Base-by-base conservation (phyloP, 441 rosid genomes). In the Lepidium campestre region DNA sequence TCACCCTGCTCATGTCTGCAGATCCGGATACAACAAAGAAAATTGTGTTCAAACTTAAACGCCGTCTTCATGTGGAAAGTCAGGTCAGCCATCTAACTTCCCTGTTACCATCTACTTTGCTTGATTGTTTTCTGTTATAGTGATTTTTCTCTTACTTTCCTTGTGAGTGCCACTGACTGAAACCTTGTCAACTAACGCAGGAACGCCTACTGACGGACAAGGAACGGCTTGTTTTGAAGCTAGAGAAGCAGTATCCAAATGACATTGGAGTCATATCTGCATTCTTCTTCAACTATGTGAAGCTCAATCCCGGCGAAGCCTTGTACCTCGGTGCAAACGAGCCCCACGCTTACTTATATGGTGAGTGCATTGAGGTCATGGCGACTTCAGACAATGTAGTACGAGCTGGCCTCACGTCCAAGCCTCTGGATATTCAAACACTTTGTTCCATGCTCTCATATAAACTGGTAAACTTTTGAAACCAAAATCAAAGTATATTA, bases 1-100 rank as follows among this genome's bases (percentile, higher is more conserved):
- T 95, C 70, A 95, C 99, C 40, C 71, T 84, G 27, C 86, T 91
- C 44, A 90, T 86, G 88, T 86, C 89, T 36, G 93, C 98, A 39
- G 80, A 77, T 77, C 78, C 83, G 42, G 96, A 94, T 62, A 78
- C 74, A 73, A 81, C 88, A 47, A 70, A 81, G 54, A 63, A 79
- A 78, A 83, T 76, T 9, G 71, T 87, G 59, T 69, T 81, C 11
- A 83, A 83, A 71, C 65, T 95, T 77, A 92, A 79, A 74, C 74
- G 50, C 41, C 88, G 98, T 46, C 62, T 95, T 72, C 86, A 78
- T 39, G 31, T 53, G 61, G 88, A 88, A 79, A 79, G 88, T 74
- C 76, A 79, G 93, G 99, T 89, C 52, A 60, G 79, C 29, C 20
- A 68, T 53, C 34, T 42, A 14, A 49, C 50, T 58, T 34, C 20